A percentile compares a stretch with the other conserved stretches of the same genome.
phyloP scores from a whole-genome alignment of 2,329 filamentous ascomycete genomes.

The Talaromyces sp. region DNA sequence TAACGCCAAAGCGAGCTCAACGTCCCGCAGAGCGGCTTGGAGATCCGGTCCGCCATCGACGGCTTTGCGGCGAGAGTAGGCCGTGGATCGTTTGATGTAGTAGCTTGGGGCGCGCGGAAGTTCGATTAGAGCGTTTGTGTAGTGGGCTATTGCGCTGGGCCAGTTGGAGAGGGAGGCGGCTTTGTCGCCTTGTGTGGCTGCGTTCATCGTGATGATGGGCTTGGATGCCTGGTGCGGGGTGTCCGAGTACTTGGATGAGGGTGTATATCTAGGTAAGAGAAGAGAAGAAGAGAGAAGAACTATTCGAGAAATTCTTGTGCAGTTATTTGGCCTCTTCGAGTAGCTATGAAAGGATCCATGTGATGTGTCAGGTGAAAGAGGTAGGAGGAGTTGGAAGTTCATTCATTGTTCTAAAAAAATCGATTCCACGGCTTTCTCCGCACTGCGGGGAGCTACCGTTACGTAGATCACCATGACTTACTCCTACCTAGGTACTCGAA shows the following conservation, averaged over 20 bases:
- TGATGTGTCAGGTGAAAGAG: neutral
- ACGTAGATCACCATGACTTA: too few species aligned
- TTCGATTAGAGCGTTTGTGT: constrained; percentile 60
- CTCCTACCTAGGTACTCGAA: too few species aligned
- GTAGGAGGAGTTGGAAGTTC: neutral
- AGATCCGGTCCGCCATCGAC: constrained; percentile 41
- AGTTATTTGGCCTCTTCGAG: neutral
- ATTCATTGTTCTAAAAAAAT: neutral
- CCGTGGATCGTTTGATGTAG: constrained; percentile 75
- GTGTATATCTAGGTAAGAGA: neutral
- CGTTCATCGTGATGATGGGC: constrained; percentile 45
- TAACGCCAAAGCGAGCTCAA: constrained; percentile 59
- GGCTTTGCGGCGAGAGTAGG: constrained; percentile 60
- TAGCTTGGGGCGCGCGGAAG: constrained; percentile 66
- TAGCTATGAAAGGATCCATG: neutral
- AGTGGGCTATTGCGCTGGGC: constrained; percentile 61
- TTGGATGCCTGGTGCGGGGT: neutral
- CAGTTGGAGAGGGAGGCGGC: constrained; percentile 62
- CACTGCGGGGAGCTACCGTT: neutral
- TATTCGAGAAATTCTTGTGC: neutral
- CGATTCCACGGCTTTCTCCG: constrained; percentile 6
- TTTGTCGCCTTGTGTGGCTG: constrained; percentile 53
- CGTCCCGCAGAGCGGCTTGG: constrained; percentile 59
- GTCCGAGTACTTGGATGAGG: neutral
- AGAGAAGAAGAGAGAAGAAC: neutral